These are phyloP conservation scores for Eucalyptus pauciflora DNA, from an alignment of 345 rosid genomes.

Conservation along the genomic window DNA sequence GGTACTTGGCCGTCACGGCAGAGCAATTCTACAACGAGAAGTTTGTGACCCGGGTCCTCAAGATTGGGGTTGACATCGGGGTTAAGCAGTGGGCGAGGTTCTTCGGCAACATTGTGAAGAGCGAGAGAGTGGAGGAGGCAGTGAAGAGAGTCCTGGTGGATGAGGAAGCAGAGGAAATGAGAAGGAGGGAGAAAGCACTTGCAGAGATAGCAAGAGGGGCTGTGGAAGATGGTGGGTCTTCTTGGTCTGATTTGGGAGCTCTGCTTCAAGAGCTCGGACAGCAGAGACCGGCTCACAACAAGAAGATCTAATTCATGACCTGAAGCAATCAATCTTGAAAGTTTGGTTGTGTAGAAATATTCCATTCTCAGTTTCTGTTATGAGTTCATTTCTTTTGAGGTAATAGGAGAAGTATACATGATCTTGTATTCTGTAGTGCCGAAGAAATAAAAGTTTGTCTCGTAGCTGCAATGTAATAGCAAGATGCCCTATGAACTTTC, in stretches of 20 bases:
- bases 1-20: too few relatives aligned
- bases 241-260: neutral
- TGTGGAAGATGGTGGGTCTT: neutral
- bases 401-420: neutral
- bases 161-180: neutral
- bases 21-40: neutral
- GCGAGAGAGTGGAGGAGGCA: neutral
- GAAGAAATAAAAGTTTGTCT: neutral
- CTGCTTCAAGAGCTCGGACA: neutral
- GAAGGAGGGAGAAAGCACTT: neutral
- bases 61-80: neutral
- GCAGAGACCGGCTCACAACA: neutral
- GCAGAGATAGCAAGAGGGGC: neutral
- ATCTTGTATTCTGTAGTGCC: neutral
- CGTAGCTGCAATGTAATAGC: neutral
- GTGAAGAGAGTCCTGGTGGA: neutral
- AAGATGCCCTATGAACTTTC: neutral
- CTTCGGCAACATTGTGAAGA: neutral
- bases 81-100: neutral
- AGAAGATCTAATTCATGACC: neutral
- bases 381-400: neutral
- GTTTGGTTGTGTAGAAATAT: neutral
- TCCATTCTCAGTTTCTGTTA: neutral
- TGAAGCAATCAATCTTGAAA: neutral
- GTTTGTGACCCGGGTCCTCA: neutral